These are phyloP conservation scores for Serendipita vermifera DNA, from an alignment of 768 basidiomycete species.

Conservation along the genomic window DNA sequence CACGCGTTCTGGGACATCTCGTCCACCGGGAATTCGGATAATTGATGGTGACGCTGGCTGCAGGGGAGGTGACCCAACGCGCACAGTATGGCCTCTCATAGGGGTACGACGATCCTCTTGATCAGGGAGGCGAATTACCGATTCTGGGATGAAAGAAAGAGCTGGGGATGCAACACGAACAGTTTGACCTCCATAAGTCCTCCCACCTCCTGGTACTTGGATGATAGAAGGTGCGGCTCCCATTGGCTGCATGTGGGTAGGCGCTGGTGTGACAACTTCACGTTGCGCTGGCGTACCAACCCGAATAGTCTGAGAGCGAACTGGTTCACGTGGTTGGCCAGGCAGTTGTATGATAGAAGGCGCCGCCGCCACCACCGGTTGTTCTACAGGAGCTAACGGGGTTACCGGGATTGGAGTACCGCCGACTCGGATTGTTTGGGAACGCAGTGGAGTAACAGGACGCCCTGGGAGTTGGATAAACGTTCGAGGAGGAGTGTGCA, in stretches of 20 bases:
- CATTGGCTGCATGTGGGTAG: no score
- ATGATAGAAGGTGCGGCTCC: neutral
- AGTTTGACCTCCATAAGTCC: neutral
- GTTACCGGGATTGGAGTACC: neutral
- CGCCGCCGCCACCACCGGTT: neutral
- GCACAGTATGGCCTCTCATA: neutral
- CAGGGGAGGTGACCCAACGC: constrained; percentile 8
- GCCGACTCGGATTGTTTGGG: neutral
- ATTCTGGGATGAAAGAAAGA: neutral
- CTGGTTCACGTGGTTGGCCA: neutral
- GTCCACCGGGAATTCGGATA: constrained; percentile 7
- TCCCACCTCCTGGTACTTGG: neutral
- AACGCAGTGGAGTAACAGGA: neutral
- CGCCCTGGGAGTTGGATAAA: neutral
- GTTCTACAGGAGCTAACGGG: neutral
- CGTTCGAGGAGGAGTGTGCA: neutral
- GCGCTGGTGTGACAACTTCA: neutral
- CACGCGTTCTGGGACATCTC: constrained; percentile 7
- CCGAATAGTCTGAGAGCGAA: neutral
- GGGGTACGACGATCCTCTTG: neutral
- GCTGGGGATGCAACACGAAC: neutral
- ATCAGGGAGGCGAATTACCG: neutral
- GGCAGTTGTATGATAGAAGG: constrained; percentile 1
- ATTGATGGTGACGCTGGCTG: neutral
- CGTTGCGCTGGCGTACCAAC: neutral